These are phyloP conservation scores for Amylocarpus encephaloides DNA, from an alignment of 2,329 filamentous ascomycete genomes.

Conservation along the genomic window DNA sequence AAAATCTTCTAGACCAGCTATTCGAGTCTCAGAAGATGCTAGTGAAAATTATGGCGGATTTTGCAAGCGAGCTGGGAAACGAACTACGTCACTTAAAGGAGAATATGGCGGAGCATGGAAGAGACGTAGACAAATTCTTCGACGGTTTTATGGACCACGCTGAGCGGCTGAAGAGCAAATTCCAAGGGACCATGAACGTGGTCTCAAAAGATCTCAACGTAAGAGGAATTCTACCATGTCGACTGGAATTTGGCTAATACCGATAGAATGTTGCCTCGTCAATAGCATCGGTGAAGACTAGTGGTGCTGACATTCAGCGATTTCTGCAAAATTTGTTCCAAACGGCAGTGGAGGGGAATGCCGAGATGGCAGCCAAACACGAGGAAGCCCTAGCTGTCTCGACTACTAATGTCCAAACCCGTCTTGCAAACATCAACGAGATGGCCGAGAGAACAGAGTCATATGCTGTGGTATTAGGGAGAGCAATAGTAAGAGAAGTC, in stretches of 20 bases:
- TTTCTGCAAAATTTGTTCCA: conserved; percentile 15
- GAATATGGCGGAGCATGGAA: conserved; percentile 18
- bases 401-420: conserved; percentile 16
- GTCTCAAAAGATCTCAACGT: conserved; percentile 21
- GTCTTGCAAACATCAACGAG: conserved; percentile 19
- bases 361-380: conserved; percentile 27
- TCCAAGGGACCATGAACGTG: conserved; percentile 21
- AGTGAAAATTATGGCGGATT: conserved; percentile 24
- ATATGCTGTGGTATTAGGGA: conserved; percentile 13
- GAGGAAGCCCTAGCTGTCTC: conserved; percentile 23
- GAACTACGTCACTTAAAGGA: conserved; percentile 21
- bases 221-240: neutral
- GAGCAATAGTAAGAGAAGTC: conserved; percentile 16
- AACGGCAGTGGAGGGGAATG: conserved; percentile 19
- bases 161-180: conserved; percentile 18
- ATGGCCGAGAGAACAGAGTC: conserved; percentile 20
- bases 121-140: conserved; percentile 21
- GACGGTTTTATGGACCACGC: conserved; percentile 18
- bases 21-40: conserved; percentile 27
- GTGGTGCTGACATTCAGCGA: conserved; percentile 15
- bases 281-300: conserved; percentile 11
- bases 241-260: conserved; percentile 1
- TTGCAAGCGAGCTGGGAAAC: conserved; percentile 19
- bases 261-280: conserved; percentile 16
- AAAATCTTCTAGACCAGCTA: conserved; percentile 25